Percentiles rank a stretch among this genome's conserved stretches.
These are phyloP conservation scores for Apiospora arundinis DNA, from an alignment of 2,329 filamentous ascomycete species.

Conservation along the genomic window DNA sequence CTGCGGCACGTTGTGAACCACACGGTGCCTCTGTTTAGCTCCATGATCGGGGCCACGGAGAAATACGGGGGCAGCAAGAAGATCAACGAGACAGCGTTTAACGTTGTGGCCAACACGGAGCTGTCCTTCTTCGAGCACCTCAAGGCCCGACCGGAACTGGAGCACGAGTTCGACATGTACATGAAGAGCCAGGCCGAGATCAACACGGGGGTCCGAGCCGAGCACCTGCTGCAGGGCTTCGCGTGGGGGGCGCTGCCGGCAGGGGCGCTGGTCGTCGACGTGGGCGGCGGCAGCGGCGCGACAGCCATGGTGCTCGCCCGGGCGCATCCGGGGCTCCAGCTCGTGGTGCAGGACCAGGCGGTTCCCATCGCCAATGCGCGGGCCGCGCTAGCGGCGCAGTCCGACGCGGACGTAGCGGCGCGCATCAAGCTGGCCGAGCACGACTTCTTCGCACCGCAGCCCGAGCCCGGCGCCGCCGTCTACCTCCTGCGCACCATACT, in stretches of 20 bases:
- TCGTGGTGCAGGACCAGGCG: constrained; percentile 30
- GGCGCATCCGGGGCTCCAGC: constrained; percentile 33
- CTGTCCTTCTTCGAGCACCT: constrained; percentile 40
- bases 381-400: background rate
- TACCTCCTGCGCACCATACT: constrained; percentile 57
- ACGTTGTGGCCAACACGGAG: constrained; percentile 26
- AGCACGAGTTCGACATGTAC: constrained; percentile 34
- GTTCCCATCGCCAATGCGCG: background rate
- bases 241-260: constrained; percentile 41
- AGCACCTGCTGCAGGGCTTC: constrained; percentile 43
- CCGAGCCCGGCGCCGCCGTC: constrained; percentile 41
- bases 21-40: background rate
- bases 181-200: constrained; percentile 38
- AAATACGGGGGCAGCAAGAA: background rate
- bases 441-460: constrained; percentile 32
- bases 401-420: background rate
- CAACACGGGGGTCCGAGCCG: constrained; percentile 34
- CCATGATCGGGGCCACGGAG: constrained; percentile 2
- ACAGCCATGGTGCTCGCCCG: constrained; percentile 37
- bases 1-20: constrained; percentile 33
- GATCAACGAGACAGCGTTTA: constrained; percentile 27
- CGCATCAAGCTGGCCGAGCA: background rate
- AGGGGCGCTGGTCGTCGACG: constrained; percentile 36
- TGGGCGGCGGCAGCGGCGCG: constrained; percentile 41
- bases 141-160: constrained; percentile 27